These are phyloP conservation scores for Talaromyces albobiverticillius DNA, from an alignment of 2,329 filamentous ascomycete genomes.

Conservation along the genomic window DNA sequence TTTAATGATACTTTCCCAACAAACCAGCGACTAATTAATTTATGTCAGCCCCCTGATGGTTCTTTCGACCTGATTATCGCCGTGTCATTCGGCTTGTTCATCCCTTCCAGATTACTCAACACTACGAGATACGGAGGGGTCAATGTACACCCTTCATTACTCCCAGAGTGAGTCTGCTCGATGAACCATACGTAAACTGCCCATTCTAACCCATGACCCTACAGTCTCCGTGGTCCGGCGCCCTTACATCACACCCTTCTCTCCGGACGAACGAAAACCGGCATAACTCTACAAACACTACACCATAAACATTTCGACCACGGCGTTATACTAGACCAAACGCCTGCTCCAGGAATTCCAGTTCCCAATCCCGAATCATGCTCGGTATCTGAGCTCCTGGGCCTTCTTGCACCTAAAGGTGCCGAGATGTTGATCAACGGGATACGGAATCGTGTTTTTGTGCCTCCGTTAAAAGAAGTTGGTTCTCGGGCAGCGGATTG, in stretches of 20 bases:
- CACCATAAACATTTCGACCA: slow-evolving; percentile 74
- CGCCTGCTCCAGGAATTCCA: slow-evolving; percentile 52
- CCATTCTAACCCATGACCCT: slow-evolving; percentile 11
- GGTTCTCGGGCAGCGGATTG: slow-evolving; percentile 25
- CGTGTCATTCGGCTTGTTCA: slow-evolving; percentile 90
- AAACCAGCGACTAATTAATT: background rate
- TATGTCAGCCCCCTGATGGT: slow-evolving; percentile 52
- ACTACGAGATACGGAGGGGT: slow-evolving; percentile 76
- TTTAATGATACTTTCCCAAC: background rate
- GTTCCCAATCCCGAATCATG: slow-evolving; percentile 49
- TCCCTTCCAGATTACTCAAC: slow-evolving; percentile 72
- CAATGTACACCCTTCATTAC: slow-evolving; percentile 88
- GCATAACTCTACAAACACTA: slow-evolving; percentile 84
- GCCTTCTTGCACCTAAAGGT: slow-evolving; percentile 61
- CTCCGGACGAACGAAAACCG: slow-evolving; percentile 57
- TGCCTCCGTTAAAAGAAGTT: slow-evolving; percentile 54
- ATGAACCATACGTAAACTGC: background rate
- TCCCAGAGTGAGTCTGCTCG: slow-evolving; percentile 66
- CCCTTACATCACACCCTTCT: slow-evolving; percentile 85
- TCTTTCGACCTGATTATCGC: slow-evolving; percentile 77
- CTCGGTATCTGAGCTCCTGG: slow-evolving; percentile 51
- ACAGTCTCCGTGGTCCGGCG: slow-evolving; percentile 75
- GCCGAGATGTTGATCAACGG: slow-evolving; percentile 68
- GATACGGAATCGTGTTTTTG: slow-evolving; percentile 61
- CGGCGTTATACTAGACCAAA: slow-evolving; percentile 72